Percentiles rank a stretch among this genome's conserved stretches.
Conservation (phyloP, 768 basidiomycete genomes). For the Leccinum arenicola region DNA sequence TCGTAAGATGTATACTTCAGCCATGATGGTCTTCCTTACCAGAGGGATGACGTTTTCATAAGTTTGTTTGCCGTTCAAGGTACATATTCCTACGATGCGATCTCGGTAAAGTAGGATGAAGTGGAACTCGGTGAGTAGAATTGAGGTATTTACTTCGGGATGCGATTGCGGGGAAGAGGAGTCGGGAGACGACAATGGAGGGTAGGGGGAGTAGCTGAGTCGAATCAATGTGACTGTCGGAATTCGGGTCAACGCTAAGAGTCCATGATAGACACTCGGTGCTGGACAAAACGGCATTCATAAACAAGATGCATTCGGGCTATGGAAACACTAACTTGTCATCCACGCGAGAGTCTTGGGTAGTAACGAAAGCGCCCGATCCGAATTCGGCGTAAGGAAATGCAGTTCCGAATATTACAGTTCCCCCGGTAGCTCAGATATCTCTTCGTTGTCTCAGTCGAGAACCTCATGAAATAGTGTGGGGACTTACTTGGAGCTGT, state of each 20-base stretch:
- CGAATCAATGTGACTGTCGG: constrained; percentile 75
- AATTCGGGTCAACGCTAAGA: constrained; percentile 63
- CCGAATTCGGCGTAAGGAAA: constrained; percentile 70
- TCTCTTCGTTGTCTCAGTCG: constrained; percentile 53
- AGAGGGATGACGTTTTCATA: constrained; percentile 84
- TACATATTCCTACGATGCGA: constrained; percentile 72
- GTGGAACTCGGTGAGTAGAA: constrained; percentile 89
- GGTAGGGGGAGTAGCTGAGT: constrained; percentile 82
- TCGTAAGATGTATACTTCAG: constrained; percentile 5
- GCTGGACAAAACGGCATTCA: constrained; percentile 39
- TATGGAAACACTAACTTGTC: constrained; percentile 55
- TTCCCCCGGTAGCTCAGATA: constrained; percentile 85
- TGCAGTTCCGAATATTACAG: constrained; percentile 74
- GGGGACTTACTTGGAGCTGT: constrained; percentile 68
- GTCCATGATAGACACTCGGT: constrained; percentile 84
- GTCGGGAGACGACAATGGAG: constrained; percentile 36
- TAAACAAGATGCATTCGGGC: background rate
- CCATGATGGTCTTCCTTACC: constrained; percentile 42
- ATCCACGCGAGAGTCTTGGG: constrained; percentile 87
- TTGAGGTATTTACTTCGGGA: constrained; percentile 60
- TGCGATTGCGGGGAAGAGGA: constrained; percentile 15
- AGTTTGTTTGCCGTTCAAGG: constrained; percentile 73
- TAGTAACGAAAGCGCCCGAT: constrained; percentile 63
- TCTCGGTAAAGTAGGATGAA: constrained; percentile 83
- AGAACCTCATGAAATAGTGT: constrained; percentile 1